A percentile compares a stretch with the other conserved stretches of the same genome.
Conservation (phyloP, 345 rosid species). For the Salix dunnii region DNA sequence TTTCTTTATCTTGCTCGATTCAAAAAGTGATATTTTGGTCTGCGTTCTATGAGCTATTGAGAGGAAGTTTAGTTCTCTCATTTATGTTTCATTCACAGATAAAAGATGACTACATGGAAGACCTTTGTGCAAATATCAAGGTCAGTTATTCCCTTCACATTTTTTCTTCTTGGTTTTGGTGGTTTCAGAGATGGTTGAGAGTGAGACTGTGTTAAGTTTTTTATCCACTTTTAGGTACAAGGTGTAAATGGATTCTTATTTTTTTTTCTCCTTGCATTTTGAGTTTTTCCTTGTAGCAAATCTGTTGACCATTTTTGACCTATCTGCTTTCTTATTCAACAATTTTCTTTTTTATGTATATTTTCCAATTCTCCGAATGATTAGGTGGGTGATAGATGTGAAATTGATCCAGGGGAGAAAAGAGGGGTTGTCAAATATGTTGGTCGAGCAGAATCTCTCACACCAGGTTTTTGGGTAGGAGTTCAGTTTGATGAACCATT, state of each 20-base stretch:
- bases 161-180: too few relatives aligned
- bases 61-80: background rate
- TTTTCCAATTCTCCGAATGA: constrained; percentile 2
- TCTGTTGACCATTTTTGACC: background rate
- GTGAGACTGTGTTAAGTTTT: too few relatives aligned
- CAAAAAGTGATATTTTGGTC: too few relatives aligned
- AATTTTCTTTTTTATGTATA: background rate
- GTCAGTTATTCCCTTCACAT: constrained; percentile 29
- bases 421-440: constrained; percentile 80
- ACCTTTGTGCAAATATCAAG: constrained; percentile 64
- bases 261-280: too few relatives aligned
- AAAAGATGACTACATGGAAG: constrained; percentile 65
- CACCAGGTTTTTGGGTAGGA: constrained; percentile 92
- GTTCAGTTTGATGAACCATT: constrained; percentile 90
- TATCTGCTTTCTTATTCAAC: background rate
- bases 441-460: constrained; percentile 73
- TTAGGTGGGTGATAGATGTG: constrained; percentile 86
- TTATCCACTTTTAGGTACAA: too few relatives aligned
- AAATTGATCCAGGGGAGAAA: constrained; percentile 89
- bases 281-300: background rate
- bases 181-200: too few relatives aligned
- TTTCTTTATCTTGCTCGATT: too few relatives aligned
- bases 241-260: too few relatives aligned
- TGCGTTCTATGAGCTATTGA: too few relatives aligned
- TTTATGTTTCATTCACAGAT: constrained; percentile 37